Base-by-base conservation (phyloP, 345 rosid species). In the Streptanthus diversifolius region DNA sequence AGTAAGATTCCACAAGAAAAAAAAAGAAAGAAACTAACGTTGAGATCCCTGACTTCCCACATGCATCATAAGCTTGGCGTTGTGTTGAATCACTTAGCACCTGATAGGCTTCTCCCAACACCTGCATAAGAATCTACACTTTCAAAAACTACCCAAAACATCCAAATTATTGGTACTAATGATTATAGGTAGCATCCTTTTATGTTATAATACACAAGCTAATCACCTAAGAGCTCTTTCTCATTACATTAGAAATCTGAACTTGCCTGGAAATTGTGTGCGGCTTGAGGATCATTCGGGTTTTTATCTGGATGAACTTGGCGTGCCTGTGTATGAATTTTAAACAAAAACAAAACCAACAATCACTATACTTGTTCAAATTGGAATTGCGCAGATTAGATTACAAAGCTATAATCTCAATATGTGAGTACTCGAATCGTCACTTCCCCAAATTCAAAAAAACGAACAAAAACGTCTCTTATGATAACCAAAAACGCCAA, bases 221-320 rank as follows among this genome's bases (percentile, higher is more conserved):
- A 13, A 29, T 29, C 30, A 29, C 5, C 24, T 22, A 22, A 25
- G 27, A 25, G 27, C 27, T 25, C 27, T 25, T 1, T 72, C 32
- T 19, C 62, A 33, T 37, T 11, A 57, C 35, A 12, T 25, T 17
- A 0, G 9, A 60, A 61, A 51, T 22, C 21, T 10, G 55, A 59
- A 52, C 84, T 79, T 82, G 73, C 99, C 96, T 95, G 99, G 71
- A 95, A 95, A 75, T 95, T 90, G 18, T 85, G 87, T 3, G 93
- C 97, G 2, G 99, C 97, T 9, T 74, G 88, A 73, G 97, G 97
- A 84, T 95, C 92, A 65, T 95, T 82, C 0, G 93, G 99, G 70
- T 91, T 95, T 78, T 86, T 95, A 80, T 95, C 99, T 0, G 99
- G 99, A 80, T 95, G 97, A 71, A 95, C 97, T 81, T 91, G 95